Base-by-base conservation (phyloP, 2,329 filamentous ascomycete species). In the Cadophora sp. region DNA sequence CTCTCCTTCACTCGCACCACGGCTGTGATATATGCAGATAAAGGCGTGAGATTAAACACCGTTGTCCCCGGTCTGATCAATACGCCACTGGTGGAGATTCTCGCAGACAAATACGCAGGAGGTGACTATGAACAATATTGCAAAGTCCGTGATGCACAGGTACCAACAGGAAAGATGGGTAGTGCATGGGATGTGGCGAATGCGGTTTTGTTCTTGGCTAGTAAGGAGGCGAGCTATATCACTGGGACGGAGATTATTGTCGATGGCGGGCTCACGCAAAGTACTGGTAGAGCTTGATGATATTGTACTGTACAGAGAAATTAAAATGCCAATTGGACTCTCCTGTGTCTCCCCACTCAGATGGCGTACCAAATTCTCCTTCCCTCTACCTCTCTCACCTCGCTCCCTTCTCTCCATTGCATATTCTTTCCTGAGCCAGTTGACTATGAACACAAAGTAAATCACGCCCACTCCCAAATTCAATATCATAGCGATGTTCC, bases 121-220 rank as follows among this genome's bases (percentile, higher is more conserved):
- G 83, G 80, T 0, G 80, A 70, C 67, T 81, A 84, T 59, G 83
- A 83, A 39, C 83, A 80, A 55, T 87, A 86, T 68, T 78, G 81
- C 61, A 79, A 79, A 66, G 82, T 82, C 69, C 82, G 87, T 67
- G 81, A 87, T 62, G 76, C 76, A 7, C 86, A 88, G 72, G 85
- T 88, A 0, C 87, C 87, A 0, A 84, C 85, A 79, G 86, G 86
- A 81, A 81, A 77, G 39, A 87, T 89, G 81, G 86, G 86, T 0
- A 83, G 85, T 73, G 83, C 85, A 0, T 85, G 83, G 78, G 87
- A 89, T 74, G 83, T 89, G 7, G 84, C 86, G 0, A 82, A 85
- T 74, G 81, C 85, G 1, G 85, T 82, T 2, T 72, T 84, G 20
- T 89, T 87, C 68, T 77, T 89, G 62, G 85, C 81, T 8, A 85